phyloP scores from a whole-genome alignment of 805 yeast species.

The Monosporozyma aquatica region DNA sequence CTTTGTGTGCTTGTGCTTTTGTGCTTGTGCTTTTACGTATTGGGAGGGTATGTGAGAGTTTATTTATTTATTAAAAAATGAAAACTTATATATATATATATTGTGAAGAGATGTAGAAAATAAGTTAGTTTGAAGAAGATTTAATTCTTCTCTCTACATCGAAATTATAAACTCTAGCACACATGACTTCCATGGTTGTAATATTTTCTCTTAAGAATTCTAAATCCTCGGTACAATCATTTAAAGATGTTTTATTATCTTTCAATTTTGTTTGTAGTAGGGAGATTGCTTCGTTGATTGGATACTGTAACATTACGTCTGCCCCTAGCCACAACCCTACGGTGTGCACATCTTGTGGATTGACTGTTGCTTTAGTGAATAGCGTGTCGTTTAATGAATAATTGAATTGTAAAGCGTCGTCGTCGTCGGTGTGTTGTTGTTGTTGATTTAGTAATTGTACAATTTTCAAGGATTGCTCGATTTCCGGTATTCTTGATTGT shows the following conservation, averaged over 20 bases:
- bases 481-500: slow-evolving; percentile 75
- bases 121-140: too few species aligned
- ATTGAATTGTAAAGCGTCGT: slow-evolving; percentile 53
- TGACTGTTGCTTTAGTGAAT: slow-evolving; percentile 70
- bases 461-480: slow-evolving; percentile 71
- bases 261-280: slow-evolving; percentile 54
- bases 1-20: neutral
- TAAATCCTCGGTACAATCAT: slow-evolving; percentile 70
- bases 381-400: slow-evolving; percentile 91
- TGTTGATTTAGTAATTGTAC: slow-evolving; percentile 47
- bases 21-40: too few species aligned
- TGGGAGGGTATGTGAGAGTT: too few species aligned
- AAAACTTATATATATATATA: slow-evolving; percentile 4
- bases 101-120: too few species aligned
- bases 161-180: slow-evolving; percentile 87
- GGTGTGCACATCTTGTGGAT: slow-evolving; percentile 35
- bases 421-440: slow-evolving; percentile 29
- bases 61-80: neutral
- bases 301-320: slow-evolving; percentile 92
- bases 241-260: slow-evolving; percentile 51
- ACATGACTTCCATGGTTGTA: slow-evolving; percentile 96
- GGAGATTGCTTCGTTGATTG: slow-evolving; percentile 75
- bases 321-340: slow-evolving; percentile 98
- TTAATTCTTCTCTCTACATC: too few species aligned
- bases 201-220: slow-evolving; percentile 86